Conservation (phyloP, 805 yeast species). For the Yarrowia phangngaensis region DNA sequence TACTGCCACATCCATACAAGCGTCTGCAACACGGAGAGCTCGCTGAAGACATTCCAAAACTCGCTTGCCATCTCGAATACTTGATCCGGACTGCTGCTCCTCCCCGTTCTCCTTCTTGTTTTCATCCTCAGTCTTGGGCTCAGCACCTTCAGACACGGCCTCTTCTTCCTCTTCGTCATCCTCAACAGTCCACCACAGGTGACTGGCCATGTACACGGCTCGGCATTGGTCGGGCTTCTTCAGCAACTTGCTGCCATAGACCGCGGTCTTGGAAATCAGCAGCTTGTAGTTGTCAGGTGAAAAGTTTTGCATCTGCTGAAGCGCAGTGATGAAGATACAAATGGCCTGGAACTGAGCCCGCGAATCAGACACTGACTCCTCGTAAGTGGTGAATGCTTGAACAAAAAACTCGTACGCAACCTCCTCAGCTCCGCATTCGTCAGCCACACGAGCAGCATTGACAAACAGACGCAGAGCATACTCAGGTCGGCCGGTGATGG, state of each 20-base stretch:
- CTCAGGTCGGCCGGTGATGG: conserved; percentile 42
- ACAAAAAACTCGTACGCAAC: conserved; percentile 84
- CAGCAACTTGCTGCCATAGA: conserved; percentile 81
- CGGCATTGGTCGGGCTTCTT: conserved; percentile 95
- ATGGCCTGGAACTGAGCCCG: conserved; percentile 53
- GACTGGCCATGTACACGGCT: conserved; percentile 81
- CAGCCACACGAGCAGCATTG: conserved; percentile 70
- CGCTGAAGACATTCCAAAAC: conserved; percentile 89
- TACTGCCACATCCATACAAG: conserved; percentile 76
- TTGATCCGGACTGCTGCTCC: no score
- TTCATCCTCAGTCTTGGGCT: conserved; percentile 1
- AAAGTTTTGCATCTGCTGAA: conserved; percentile 52
- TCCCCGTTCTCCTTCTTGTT: not conserved
- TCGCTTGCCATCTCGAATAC: conserved; percentile 49
- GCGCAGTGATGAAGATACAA: conserved; percentile 48
- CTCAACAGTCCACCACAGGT: conserved; percentile 90
- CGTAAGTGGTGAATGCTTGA: conserved; percentile 82
- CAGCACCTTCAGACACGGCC: conserved; percentile 41
- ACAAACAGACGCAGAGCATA: conserved; percentile 48
- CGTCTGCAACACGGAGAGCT: conserved; percentile 84
- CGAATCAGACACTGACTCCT: conserved; percentile 55
- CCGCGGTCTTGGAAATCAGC: conserved; percentile 76
- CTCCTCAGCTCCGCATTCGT: conserved; percentile 66
- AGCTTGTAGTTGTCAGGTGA: conserved; percentile 70
- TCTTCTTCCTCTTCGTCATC: conserved; percentile 49